Conservation (phyloP, 306 rosid genomes). For the Vigna angularis region DNA sequence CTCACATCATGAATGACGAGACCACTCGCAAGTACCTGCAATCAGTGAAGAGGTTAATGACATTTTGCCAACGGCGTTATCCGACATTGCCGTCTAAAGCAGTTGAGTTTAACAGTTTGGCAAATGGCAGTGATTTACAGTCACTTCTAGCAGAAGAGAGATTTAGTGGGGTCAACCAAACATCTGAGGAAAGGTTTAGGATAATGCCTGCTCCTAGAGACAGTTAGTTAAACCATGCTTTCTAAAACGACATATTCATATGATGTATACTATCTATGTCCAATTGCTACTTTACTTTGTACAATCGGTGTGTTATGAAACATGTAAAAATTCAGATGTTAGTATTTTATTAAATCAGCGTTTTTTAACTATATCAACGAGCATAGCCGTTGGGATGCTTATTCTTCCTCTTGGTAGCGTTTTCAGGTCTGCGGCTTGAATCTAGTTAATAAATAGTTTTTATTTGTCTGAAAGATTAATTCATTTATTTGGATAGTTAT, state of each 20-base stretch:
- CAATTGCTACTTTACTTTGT: neutral
- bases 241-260: slow-evolving; percentile 18
- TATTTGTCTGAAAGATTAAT: neutral
- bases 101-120: slow-evolving; percentile 98
- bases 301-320: slow-evolving; percentile 1
- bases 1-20: slow-evolving; percentile 98
- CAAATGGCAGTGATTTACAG: slow-evolving; percentile 98
- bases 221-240: slow-evolving; percentile 37
- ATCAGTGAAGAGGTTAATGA: slow-evolving; percentile 91
- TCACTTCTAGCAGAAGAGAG: slow-evolving; percentile 90
- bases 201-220: slow-evolving; percentile 83
- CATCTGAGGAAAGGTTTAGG: slow-evolving; percentile 72
- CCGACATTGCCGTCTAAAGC: slow-evolving; percentile 98
- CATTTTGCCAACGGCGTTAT: slow-evolving; percentile 95
- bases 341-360: too few relatives aligned
- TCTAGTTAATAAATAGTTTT: neutral
- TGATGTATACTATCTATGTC: slow-evolving; percentile 23
- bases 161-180: slow-evolving; percentile 55
- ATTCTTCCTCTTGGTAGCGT: neutral
- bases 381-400: too few relatives aligned
- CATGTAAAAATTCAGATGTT: too few relatives aligned
- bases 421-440: neutral
- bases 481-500: neutral
- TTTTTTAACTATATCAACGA: too few relatives aligned
- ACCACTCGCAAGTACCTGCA: slow-evolving; percentile 95